phyloP scores from a whole-genome alignment of 805 yeast genomes.

The Starmerella khaoyaiensis region DNA sequence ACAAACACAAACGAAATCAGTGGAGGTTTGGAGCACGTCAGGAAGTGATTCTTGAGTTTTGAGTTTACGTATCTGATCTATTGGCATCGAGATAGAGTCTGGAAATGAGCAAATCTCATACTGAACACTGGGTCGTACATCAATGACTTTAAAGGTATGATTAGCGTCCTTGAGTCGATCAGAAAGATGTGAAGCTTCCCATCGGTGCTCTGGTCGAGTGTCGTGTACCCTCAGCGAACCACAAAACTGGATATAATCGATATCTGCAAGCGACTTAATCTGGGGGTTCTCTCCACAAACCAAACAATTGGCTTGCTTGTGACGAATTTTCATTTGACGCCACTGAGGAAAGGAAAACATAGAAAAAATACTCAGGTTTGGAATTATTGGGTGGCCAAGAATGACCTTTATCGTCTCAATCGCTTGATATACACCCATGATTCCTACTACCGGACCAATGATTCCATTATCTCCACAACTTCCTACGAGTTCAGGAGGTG shows the following conservation, averaged over 20 bases:
- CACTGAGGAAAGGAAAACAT: slow-evolving; percentile 39
- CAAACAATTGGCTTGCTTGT: slow-evolving; percentile 44
- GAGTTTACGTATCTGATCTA: slow-evolving; percentile 34
- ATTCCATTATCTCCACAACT: slow-evolving; percentile 92
- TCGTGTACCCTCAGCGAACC: slow-evolving; percentile 39
- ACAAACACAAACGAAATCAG: slow-evolving; percentile 45
- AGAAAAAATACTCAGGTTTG: slow-evolving; percentile 47
- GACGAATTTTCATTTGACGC: slow-evolving; percentile 69
- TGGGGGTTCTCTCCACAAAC: slow-evolving; percentile 48
- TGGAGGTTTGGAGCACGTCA: slow-evolving; percentile 14
- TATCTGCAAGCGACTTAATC: slow-evolving; percentile 39
- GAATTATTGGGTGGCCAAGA: slow-evolving; percentile 41
- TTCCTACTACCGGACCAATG: slow-evolving; percentile 89
- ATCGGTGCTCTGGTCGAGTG: no score
- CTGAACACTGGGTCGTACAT: slow-evolving; percentile 74
- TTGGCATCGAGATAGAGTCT: slow-evolving; percentile 49
- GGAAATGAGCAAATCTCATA: slow-evolving; percentile 53
- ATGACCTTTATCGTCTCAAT: slow-evolving; percentile 69
- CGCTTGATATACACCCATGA: slow-evolving; percentile 82
- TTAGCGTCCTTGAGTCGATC: slow-evolving; percentile 21
- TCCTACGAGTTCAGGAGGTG: slow-evolving; percentile 67
- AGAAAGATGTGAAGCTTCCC: no score
- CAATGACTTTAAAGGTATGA: slow-evolving; percentile 36
- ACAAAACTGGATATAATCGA: slow-evolving; percentile 64
- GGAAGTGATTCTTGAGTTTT: slow-evolving; percentile 20